phyloP scores from a whole-genome alignment of 257 asterid species.

The Ilex aquifolium region DNA sequence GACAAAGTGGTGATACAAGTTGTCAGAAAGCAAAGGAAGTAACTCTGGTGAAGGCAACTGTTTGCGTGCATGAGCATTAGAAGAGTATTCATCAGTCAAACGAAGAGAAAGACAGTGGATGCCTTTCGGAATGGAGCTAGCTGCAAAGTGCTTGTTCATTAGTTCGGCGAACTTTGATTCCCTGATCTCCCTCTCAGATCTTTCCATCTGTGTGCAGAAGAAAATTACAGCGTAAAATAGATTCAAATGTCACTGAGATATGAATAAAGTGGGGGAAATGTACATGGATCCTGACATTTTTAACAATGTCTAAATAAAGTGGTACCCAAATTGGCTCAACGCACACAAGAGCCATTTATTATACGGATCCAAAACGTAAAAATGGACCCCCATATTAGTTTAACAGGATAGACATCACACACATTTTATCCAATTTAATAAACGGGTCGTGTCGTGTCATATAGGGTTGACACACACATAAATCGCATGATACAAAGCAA shows the following conservation, averaged over 20 bases:
- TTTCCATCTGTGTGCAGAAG: constrained; percentile 21
- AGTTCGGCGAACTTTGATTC: constrained; percentile 62
- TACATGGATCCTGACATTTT: too few relatives aligned
- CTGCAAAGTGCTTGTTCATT: constrained; percentile 74
- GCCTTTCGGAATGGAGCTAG: constrained; percentile 47
- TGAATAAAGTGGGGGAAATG: too few relatives aligned
- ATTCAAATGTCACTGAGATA: background rate
- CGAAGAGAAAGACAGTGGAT: constrained; percentile 76
- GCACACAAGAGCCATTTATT: too few relatives aligned
- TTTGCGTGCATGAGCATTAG: constrained; percentile 95
- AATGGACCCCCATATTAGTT: too few relatives aligned
- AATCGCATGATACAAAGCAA: too few relatives aligned
- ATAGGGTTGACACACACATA: too few relatives aligned
- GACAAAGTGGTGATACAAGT: constrained; percentile 77
- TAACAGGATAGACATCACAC: too few relatives aligned
- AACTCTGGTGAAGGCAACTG: constrained; percentile 94
- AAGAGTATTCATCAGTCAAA: constrained; percentile 90
- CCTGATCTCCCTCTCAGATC: constrained; percentile 51
- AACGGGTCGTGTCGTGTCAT: too few relatives aligned
- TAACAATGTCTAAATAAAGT: too few relatives aligned
- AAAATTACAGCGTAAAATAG: background rate
- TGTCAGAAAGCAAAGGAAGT: constrained; percentile 81
- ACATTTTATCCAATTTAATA: too few relatives aligned
- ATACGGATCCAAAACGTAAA: too few relatives aligned
- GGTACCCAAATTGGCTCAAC: too few relatives aligned